Evolutionary conservation across 345 rosid species (phyloP).

Genomic region (Ceriops decandra): DNA sequence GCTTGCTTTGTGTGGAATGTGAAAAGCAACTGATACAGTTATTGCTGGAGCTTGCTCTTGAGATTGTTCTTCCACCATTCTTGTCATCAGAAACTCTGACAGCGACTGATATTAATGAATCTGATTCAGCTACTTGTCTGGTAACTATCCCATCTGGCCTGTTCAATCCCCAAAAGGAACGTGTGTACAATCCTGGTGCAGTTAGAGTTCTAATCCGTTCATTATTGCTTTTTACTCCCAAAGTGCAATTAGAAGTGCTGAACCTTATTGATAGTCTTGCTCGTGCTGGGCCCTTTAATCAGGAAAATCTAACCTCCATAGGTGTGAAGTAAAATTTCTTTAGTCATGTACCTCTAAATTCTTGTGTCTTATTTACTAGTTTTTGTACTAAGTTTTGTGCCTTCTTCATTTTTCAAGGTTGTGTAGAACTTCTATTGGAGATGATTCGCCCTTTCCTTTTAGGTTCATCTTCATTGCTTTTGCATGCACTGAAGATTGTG

Average conservation of each 20-base stretch:
- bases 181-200: constrained; percentile 89
- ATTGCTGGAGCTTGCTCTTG: constrained; percentile 91
- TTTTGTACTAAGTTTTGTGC: constrained; percentile 15
- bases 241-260: constrained; percentile 85
- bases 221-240: constrained; percentile 87
- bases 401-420: constrained; percentile 52
- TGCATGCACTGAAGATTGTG: constrained; percentile 86
- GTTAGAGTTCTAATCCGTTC: constrained; percentile 78
- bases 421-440: constrained; percentile 92
- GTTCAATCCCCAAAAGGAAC: constrained; percentile 69
- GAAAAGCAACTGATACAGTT: constrained; percentile 96
- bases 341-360: neutral
- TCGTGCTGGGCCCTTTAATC: constrained; percentile 82
- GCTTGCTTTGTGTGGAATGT: constrained; percentile 86
- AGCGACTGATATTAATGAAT: constrained; percentile 43
- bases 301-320: constrained; percentile 88
- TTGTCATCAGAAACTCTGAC: constrained; percentile 49
- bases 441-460: constrained; percentile 80
- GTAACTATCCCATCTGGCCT: constrained; percentile 56
- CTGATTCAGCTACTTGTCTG: constrained; percentile 46
- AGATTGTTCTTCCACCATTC: constrained; percentile 90
- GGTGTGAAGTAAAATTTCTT: constrained; percentile 47
- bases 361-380: neutral
- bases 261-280: constrained; percentile 78
- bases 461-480: constrained; percentile 79